phyloP scores from a whole-genome alignment of 2,329 filamentous ascomycete genomes.

The Venturia carpophila region DNA sequence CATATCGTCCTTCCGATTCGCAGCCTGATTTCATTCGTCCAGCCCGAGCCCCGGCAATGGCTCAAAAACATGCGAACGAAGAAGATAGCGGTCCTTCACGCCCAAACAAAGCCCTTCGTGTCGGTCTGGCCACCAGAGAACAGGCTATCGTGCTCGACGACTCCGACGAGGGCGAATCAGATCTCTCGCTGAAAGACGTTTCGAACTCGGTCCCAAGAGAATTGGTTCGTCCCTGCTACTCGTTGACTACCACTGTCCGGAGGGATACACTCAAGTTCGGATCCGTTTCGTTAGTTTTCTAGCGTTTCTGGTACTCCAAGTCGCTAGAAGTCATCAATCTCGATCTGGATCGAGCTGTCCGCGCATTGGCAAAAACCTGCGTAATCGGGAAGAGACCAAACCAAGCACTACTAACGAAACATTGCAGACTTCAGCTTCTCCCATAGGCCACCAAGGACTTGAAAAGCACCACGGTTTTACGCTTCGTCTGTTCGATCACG shows the following conservation, averaged over 20 bases:
- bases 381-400: no score
- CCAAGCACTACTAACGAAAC: not conserved
- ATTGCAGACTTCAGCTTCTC: not conserved
- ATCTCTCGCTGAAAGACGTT: not conserved
- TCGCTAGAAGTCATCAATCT: no score
- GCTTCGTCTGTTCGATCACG: constrained; percentile 2
- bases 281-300: no score
- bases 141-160: not conserved
- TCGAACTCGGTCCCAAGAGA: not conserved
- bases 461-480: not conserved
- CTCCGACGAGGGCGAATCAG: not conserved
- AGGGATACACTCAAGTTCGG: no score
- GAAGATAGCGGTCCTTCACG: not conserved
- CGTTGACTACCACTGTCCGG: no score
- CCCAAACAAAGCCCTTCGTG: not conserved
- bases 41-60: not conserved
- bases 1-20: not conserved
- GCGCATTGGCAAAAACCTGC: no score
- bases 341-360: no score
- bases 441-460: not conserved
- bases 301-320: no score
- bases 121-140: not conserved
- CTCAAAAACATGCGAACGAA: not conserved
- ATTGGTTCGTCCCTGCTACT: not conserved
- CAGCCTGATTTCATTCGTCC: not conserved